phyloP scores from a whole-genome alignment of 768 basidiomycete species.

The Tricholoma bakamatsutake region DNA sequence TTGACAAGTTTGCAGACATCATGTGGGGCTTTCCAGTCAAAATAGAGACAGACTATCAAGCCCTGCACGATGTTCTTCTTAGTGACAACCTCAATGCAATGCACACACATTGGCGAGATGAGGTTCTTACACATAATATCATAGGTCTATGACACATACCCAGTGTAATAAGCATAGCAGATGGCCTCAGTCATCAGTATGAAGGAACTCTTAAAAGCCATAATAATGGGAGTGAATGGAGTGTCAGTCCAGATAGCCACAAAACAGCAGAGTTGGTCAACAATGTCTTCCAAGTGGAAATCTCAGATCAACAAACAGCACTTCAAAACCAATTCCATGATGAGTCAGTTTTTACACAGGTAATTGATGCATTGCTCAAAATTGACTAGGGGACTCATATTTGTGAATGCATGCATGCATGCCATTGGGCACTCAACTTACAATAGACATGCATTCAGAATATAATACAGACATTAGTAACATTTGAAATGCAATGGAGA shows the following conservation, averaged over 20 bases:
- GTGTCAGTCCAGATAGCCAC: slow-evolving; percentile 24
- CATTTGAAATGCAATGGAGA: no score
- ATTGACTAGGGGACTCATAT: not conserved
- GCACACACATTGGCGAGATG: slow-evolving; percentile 24
- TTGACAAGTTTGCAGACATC: slow-evolving; percentile 20
- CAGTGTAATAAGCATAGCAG: slow-evolving; percentile 19
- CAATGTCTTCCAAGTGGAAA: not conserved
- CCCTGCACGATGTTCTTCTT: slow-evolving; percentile 16
- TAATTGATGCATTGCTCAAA: slow-evolving; percentile 9
- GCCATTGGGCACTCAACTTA: not conserved
- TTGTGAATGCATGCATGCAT: not conserved
- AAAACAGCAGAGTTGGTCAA: slow-evolving; percentile 12
- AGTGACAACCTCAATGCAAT: slow-evolving; percentile 16
- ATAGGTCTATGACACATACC: slow-evolving; percentile 18
- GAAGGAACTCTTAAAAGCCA: slow-evolving; percentile 10
- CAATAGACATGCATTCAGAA: no score
- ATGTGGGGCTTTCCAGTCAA: slow-evolving; percentile 23
- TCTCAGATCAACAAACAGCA: not conserved
- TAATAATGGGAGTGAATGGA: slow-evolving; percentile 26
- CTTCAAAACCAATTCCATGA: slow-evolving; percentile 15
- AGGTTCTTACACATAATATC: slow-evolving; percentile 18
- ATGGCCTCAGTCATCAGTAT: slow-evolving; percentile 22
- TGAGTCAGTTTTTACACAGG: slow-evolving; percentile 2
- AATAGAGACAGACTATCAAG: slow-evolving; percentile 28
- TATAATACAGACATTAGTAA: no score